Evolutionary conservation across 495 filamentous ascomycete genomes (phyloP), one percentile per base, ranked within the genome.

Genomic region (Penicillium subrubescens): DNA sequence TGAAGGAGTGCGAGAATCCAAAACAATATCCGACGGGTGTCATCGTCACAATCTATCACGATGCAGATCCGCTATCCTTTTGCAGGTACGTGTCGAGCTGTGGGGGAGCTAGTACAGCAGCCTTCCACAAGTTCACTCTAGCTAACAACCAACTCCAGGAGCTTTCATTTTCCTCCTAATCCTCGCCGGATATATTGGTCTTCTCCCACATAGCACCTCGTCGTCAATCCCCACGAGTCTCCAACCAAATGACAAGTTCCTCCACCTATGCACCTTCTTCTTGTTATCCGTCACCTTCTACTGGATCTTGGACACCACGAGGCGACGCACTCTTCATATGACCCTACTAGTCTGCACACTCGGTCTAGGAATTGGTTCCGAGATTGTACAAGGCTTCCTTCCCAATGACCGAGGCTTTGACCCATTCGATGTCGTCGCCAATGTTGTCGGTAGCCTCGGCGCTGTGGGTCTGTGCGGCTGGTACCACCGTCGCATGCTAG

Each of bases 401-500:
- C 92, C 91, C n/a, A 93, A 92, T 71, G 89, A 83, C 52, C 89
- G 94, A 44, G 72, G 81, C 14, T 99, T 98, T 72, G 95, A 99
- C 67, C 79, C 88, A 51, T 90, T 88, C 59, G 92, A 98, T 71
- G 88, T 98, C 39, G 76, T 93, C 57, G 94, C 93, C 74, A 98
- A 98, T 76, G 73, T 97, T 5, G 83, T 92, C 54, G 95, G 96
- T 43, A 93, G 89, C 61, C 74, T 89, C 17, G 78, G 80, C 2
- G 93, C 86, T 0, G 73, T 97, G 50, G 88, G 83, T 8, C 70
- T 96, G 33, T 94, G 91, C 70, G 87, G 86, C 60, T 93, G 91
- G 89, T 99, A 98, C 66, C 95, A 99, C 77, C 90, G 90, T 63
- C 87, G 95, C 44, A 98, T 98, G 96, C 81, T 99, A 54, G 93